A percentile compares a stretch with the other conserved stretches of the same genome.
Evolutionary conservation across 352 stramenopile genomes (phyloP).

Genomic region (Stramenopiles sp.): DNA sequence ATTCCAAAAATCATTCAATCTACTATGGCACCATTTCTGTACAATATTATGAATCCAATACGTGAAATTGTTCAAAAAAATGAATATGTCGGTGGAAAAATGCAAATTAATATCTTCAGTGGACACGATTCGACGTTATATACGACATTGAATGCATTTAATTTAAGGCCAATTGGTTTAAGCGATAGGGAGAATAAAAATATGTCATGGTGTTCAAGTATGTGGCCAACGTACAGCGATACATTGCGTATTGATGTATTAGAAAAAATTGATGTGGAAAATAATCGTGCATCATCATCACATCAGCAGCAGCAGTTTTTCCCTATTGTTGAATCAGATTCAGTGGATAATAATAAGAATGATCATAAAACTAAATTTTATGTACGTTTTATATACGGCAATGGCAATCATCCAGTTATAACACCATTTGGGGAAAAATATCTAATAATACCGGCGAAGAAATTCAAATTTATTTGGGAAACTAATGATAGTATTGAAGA

Average conservation of each 20-base stretch:
- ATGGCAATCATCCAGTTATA: neutral
- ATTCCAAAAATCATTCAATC: neutral
- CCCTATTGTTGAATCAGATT: neutral
- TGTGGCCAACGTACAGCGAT: neutral
- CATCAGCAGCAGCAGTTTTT: neutral
- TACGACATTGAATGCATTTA: neutral
- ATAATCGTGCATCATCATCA: neutral
- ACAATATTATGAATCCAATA: neutral
- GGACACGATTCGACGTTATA: neutral
- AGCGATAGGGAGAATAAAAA: neutral
- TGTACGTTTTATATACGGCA: neutral
- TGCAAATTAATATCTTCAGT: neutral
- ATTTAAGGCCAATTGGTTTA: neutral
- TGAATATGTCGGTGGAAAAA: neutral
- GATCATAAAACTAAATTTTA: neutral
- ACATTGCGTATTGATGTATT: neutral
- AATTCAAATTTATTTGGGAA: neutral
- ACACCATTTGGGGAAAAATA: neutral
- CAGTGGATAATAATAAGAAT: neutral
- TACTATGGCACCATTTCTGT: neutral
- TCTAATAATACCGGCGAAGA: neutral
- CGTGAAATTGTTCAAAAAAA: neutral
- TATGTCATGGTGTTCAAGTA: neutral
- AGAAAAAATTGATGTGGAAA: neutral
- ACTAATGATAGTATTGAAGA: neutral